Conservation (phyloP, 202 grass and related monocot genomes). For the Alloteropsis angusta region DNA sequence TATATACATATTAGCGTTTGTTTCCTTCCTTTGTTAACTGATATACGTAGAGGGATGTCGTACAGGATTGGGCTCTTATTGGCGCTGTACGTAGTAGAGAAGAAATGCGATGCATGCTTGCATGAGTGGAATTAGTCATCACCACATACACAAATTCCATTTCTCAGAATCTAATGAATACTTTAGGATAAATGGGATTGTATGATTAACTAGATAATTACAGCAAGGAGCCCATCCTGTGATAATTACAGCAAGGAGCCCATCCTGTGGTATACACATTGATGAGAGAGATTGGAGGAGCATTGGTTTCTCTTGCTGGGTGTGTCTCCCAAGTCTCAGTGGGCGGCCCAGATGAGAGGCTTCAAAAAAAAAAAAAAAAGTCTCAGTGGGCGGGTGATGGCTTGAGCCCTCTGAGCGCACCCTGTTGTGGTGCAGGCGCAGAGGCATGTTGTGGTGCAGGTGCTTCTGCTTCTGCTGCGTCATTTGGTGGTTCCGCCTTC, state of each 20-base stretch:
- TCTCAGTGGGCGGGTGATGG: background rate
- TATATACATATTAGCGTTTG: background rate
- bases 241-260: no score
- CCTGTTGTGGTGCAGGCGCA: background rate
- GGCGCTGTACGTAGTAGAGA: background rate
- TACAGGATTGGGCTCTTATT: background rate
- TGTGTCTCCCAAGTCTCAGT: no score
- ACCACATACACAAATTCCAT: background rate
- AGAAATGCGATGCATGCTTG: background rate
- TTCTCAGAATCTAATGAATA: background rate
- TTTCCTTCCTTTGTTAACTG: background rate
- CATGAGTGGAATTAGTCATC: background rate
- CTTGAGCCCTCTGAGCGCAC: background rate
- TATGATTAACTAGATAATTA: no score
- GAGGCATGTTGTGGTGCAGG: background rate
- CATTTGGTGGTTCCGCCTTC: background rate
- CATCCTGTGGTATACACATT: no score
- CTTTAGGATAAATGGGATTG: no score
- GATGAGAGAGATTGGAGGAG: no score
- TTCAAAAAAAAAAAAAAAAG: no score
- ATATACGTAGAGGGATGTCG: background rate
- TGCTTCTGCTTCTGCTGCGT: background rate
- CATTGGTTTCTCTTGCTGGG: no score
- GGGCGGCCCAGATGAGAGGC: no score
- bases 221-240: no score